A percentile compares a stretch with the other conserved stretches of the same genome.
Conservation (phyloP, 805 yeast species). For the Pichia phayaonensis region DNA sequence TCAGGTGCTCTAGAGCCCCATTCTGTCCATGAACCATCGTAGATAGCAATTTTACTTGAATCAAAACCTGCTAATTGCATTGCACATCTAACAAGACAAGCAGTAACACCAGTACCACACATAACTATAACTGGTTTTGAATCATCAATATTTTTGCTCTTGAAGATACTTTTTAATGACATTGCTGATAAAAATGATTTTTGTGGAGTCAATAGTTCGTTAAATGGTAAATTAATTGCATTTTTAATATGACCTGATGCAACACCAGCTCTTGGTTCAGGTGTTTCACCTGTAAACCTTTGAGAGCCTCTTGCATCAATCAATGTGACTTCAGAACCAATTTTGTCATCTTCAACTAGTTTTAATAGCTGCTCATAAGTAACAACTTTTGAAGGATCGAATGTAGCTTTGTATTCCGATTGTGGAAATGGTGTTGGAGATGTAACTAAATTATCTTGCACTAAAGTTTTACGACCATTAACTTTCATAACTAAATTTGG, state of each 20-base stretch:
- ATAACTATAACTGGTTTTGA: slow-evolving; percentile 68
- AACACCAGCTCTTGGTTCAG: slow-evolving; percentile 86
- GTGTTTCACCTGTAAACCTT: slow-evolving; percentile 70
- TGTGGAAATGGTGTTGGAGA: slow-evolving; percentile 18
- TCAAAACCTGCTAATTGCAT: slow-evolving; percentile 45
- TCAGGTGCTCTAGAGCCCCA: slow-evolving; percentile 71
- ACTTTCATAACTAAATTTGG: slow-evolving; percentile 19
- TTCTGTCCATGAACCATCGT: slow-evolving; percentile 89
- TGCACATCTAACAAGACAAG: slow-evolving; percentile 78
- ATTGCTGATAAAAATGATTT: slow-evolving; percentile 41
- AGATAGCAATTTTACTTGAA: slow-evolving; percentile 43
- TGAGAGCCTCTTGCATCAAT: slow-evolving; percentile 78
- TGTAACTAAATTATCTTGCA: slow-evolving; percentile 14
- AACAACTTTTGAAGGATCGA: slow-evolving; percentile 45
- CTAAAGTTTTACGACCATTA: slow-evolving; percentile 18
- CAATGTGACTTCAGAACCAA: slow-evolving; percentile 41
- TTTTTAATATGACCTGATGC: slow-evolving; percentile 88
- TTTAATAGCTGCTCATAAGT: slow-evolving; percentile 58
- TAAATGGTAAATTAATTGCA: slow-evolving; percentile 69
- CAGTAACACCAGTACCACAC: slow-evolving; percentile 98
- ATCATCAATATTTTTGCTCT: slow-evolving; percentile 31
- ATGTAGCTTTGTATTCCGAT: slow-evolving; percentile 30
- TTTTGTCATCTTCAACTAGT: slow-evolving; percentile 42
- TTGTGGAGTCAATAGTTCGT: slow-evolving; percentile 44
- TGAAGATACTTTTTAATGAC: slow-evolving; percentile 42